These are phyloP conservation scores for Spiromastix sp. DNA, from an alignment of 2,329 filamentous ascomycete genomes.

Conservation along the genomic window DNA sequence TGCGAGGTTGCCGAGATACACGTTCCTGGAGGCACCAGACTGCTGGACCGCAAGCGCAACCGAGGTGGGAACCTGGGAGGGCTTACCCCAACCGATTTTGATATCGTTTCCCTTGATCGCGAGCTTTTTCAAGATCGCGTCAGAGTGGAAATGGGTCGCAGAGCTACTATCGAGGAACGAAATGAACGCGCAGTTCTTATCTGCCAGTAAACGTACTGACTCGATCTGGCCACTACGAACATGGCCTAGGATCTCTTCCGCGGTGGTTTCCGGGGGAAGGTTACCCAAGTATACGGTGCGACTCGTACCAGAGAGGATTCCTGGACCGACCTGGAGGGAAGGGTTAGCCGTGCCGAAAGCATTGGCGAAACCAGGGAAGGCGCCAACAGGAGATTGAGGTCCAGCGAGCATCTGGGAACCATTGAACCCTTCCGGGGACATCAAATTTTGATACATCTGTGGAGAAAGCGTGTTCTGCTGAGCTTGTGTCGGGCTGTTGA, in stretches of 20 bases:
- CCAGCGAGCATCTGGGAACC: slow-evolving; percentile 68
- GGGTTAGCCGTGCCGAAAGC: slow-evolving; percentile 57
- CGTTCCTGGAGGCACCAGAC: slow-evolving; percentile 90
- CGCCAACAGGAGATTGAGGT: slow-evolving; percentile 75
- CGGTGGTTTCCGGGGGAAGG: slow-evolving; percentile 93
- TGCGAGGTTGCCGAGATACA: slow-evolving; percentile 86
- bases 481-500: slow-evolving; percentile 66
- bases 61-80: slow-evolving; percentile 92
- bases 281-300: slow-evolving; percentile 96
- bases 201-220: slow-evolving; percentile 89
- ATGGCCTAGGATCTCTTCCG: slow-evolving; percentile 92
- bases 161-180: slow-evolving; percentile 97
- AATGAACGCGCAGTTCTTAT: slow-evolving; percentile 99
- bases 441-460: slow-evolving; percentile 71
- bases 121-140: slow-evolving; percentile 98
- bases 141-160: slow-evolving; percentile 97
- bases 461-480: slow-evolving; percentile 59
- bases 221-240: slow-evolving; percentile 97
- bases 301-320: slow-evolving; percentile 79
- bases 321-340: slow-evolving; percentile 65
- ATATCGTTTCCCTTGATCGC: slow-evolving; percentile 98
- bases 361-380: slow-evolving; percentile 56
- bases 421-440: slow-evolving; percentile 76
- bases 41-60: slow-evolving; percentile 97
- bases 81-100: slow-evolving; percentile 99